These are phyloP conservation scores for Botrytis fragariae DNA, from an alignment of 2,329 filamentous ascomycete genomes.

Conservation along the genomic window DNA sequence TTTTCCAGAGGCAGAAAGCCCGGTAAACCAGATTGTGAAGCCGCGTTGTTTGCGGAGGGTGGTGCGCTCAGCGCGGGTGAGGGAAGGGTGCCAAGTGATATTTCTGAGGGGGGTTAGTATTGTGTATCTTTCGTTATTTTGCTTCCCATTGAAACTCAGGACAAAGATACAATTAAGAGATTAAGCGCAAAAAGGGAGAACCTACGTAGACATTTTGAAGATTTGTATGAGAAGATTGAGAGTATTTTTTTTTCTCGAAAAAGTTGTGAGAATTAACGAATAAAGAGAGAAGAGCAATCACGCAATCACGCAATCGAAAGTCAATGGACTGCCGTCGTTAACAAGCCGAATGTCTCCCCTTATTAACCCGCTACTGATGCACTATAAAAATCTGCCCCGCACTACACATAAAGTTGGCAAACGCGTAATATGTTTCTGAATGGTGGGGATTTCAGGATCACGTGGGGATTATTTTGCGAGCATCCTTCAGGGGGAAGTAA, in stretches of 20 bases:
- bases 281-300: not conserved
- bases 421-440: not conserved
- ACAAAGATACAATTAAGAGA: not conserved
- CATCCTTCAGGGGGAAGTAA: not conserved
- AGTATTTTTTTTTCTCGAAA: not conserved
- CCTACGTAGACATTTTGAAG: constrained; percentile 18
- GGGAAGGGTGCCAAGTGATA: constrained; percentile 82
- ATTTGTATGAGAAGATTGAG: not conserved
- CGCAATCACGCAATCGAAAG: constrained; percentile 9
- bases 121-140: not conserved
- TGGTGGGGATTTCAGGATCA: constrained; percentile 8
- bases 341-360: constrained; percentile 3
- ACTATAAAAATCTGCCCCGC: constrained; percentile 19
- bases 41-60: constrained; percentile 76
- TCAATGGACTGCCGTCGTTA: not conserved
- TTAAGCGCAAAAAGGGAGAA: not conserved
- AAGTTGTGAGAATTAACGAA: not conserved
- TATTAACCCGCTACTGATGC: constrained; percentile 11
- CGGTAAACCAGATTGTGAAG: constrained; percentile 97
- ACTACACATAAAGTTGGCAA: constrained; percentile 11
- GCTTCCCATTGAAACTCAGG: not conserved
- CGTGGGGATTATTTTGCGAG: not conserved
- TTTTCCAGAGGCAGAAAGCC: constrained; percentile 93
- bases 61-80: constrained; percentile 75
- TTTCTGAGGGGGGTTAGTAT: constrained; percentile 55